Evolutionary conservation across 257 asterid genomes (phyloP).

Genomic region (Orobanche coerulescens): DNA sequence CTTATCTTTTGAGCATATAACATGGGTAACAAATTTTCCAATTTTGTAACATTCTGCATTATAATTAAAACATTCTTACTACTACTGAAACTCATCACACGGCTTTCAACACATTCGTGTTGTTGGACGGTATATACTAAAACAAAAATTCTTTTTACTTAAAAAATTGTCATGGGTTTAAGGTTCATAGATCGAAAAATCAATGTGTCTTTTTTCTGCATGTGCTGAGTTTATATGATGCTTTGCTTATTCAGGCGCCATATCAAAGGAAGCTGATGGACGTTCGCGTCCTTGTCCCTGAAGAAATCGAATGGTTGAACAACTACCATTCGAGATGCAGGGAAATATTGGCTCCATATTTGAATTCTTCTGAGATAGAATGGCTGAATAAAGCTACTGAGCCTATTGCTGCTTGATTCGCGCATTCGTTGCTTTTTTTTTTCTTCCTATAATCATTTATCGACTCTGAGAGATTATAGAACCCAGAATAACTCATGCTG

Average conservation of each 20-base stretch:
- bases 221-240: too few relatives aligned
- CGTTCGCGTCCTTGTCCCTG: constrained; percentile 50
- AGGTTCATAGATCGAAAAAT: too few relatives aligned
- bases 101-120: too few relatives aligned
- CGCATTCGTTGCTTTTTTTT: not conserved
- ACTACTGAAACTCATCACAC: not conserved
- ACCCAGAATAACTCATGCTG: not conserved
- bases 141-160: too few relatives aligned
- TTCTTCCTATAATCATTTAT: not conserved
- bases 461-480: too few relatives aligned
- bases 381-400: constrained; percentile 83
- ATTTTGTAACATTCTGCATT: not conserved
- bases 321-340: constrained; percentile 61
- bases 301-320: constrained; percentile 84
- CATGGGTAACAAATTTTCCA: constrained; percentile 69
- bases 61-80: not conserved
- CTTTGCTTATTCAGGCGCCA: constrained; percentile 56
- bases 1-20: constrained; percentile 77
- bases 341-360: constrained; percentile 54
- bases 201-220: too few relatives aligned
- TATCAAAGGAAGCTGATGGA: constrained; percentile 80
- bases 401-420: constrained; percentile 41
- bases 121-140: too few relatives aligned
- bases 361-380: constrained; percentile 57
- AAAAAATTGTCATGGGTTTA: too few relatives aligned